Evolutionary conservation across 495 filamentous ascomycete species (phyloP), one percentile per base, ranked within the genome.

Genomic region (Xylaria castorea): DNA sequence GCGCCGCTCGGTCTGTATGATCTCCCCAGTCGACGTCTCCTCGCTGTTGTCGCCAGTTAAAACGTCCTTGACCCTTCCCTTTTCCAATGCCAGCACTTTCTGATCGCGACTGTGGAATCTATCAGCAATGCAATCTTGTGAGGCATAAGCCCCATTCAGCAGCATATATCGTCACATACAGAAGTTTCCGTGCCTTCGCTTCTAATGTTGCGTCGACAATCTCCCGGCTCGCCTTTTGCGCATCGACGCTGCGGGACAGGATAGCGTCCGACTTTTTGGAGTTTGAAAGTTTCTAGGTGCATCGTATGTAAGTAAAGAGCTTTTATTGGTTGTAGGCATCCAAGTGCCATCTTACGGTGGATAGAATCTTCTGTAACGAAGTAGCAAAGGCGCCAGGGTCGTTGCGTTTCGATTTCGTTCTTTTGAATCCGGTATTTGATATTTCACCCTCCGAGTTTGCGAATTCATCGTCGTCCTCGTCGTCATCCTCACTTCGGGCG

Each of bases 381-480:
- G 90, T 94, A 9, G 94, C 92, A 83, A 99, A 98, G 60, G 92
- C 94, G 68, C 86, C 83, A 16, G 96, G 94, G 82, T 99, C 95
- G 80, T 97, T 95, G 73, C 94, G 93, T 80, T 97, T 96, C 7
- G 84, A 85, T 80, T 84, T 86, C 27, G 84, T 71, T 73, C 87
- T 86, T 69, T 81, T 74, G 5, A 78, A 74, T 25, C 80, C 84
- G 25, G 78, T 70, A 51, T 85, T 79, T 5, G 82, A 82, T 36
- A 74, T 74, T 32, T 77, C 75, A 11, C 75, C 81, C 7, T 78
- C 74, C 20, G 79, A 78, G 30, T 75, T 80, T 57, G 73, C 72
- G 58, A 73, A 72, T 12, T 82, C 78, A 5, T 73, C 74, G 25
- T 82, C 79, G 14, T 82, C 78, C 79, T 79, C 78, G 5, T 74